Percentiles rank a stretch among this genome's conserved stretches.
Conservation (phyloP, 352 stramenopile genomes). For the Pythium coloratum region DNA sequence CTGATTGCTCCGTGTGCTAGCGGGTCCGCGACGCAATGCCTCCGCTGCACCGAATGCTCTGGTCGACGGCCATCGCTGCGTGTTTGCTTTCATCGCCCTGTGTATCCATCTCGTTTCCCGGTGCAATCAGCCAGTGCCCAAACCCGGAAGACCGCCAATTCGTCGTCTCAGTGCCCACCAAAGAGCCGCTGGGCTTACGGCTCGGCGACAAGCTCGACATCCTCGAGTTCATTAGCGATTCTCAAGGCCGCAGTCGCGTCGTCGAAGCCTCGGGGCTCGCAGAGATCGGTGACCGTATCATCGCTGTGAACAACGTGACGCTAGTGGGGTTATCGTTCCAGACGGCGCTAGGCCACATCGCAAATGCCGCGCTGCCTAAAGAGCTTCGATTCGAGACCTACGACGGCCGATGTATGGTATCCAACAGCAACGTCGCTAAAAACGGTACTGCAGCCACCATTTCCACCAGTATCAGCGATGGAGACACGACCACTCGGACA, state of each 20-base stretch:
- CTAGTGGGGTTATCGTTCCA: conserved; percentile 38
- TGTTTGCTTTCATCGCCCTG: background rate
- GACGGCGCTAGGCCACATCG: conserved; percentile 41
- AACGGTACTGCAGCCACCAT: background rate
- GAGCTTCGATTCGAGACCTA: conserved; percentile 58
- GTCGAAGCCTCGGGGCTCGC: conserved; percentile 65
- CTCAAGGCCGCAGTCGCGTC: conserved; percentile 46
- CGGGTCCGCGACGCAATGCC: background rate
- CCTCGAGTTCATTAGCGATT: conserved; percentile 61
- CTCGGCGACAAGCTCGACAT: conserved; percentile 64
- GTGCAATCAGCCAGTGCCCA: conserved; percentile 8
- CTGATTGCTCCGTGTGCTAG: no score
- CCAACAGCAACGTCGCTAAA: background rate
- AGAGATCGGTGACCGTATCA: conserved; percentile 66
- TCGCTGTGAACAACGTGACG: conserved; percentile 55
- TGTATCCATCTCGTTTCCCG: background rate
- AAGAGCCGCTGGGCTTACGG: conserved; percentile 53
- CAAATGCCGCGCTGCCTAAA: conserved; percentile 43
- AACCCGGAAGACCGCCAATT: conserved; percentile 44
- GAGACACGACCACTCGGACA: background rate
- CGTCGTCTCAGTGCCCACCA: conserved; percentile 37
- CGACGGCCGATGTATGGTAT: conserved; percentile 43
- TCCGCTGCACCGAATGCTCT: background rate
- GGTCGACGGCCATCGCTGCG: background rate
- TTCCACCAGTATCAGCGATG: background rate